Base-by-base conservation (phyloP, 352 stramenopile genomes). In the Phytophthora sojae region DNA sequence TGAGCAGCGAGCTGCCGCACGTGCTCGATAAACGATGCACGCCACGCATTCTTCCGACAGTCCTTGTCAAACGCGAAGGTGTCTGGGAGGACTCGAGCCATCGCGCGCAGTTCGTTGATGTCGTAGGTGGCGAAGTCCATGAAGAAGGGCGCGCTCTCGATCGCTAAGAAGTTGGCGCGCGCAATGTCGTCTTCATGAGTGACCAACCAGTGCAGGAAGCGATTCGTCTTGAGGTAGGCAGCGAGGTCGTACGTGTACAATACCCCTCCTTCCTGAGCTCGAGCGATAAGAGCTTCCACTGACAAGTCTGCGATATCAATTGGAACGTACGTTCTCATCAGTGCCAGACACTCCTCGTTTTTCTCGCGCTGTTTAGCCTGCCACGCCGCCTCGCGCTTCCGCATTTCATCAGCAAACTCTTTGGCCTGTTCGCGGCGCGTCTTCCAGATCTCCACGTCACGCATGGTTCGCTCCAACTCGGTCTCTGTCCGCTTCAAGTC, bases 61-160 rank as follows among this genome's bases (percentile, higher is more conserved):
- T 94, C 88, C 61, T 92, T 93, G 64, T 95, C 88, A 60, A 93
- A 89, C 5, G 90, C 81, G 58, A 95, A 95, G 4, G 5, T 62
- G 12, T 81, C 76, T 0, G 88, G 88, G 21, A 95, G 59, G 26
- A 92, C 70, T 1, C 67, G 47, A 6, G 70, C 76, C 26, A 93
- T 50, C 0, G 83, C 88, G 8, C 85, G 85, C 49, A 92, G 73
- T 49, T 95, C 86, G 15, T 83, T 30, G 60, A 95, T 86, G 57
- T 95, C 88, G 47, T 91, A 90, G 2, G 30, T 64, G 14, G 67
- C 68, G 37, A 94, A 89, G 55, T 93, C 91, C n/a, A 82, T 60
- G 57, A 95, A 95, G 32, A 72, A 86, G 0, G 80, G 39, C 5
- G 83, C 88, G 30, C 77, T 79, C 61, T 93, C 86, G 54, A 87